Conservation (phyloP, 2,329 filamentous ascomycete genomes). For the Colletotrichum nymphaeae region DNA sequence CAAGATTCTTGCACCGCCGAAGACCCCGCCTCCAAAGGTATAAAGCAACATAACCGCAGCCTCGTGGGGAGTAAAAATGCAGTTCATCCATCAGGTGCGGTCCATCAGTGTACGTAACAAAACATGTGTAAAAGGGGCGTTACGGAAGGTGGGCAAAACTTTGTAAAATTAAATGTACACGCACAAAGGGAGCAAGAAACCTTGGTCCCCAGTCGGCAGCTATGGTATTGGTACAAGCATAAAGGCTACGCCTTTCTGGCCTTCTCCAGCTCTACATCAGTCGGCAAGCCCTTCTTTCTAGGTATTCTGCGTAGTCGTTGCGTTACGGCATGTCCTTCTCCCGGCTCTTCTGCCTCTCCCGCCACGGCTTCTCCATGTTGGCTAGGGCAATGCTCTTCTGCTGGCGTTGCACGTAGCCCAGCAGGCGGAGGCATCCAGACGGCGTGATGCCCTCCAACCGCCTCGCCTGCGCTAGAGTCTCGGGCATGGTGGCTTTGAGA, state of each 20-base stretch:
- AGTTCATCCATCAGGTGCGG: not conserved
- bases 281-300: not conserved
- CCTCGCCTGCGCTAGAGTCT: conserved; percentile 89
- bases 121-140: not conserved
- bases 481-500: conserved; percentile 77
- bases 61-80: not conserved
- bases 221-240: not conserved
- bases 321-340: not conserved
- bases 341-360: not conserved
- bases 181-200: not conserved
- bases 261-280: not conserved
- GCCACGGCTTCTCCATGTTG: not conserved
- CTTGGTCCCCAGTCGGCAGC: not conserved
- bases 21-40: not conserved
- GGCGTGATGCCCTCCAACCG: conserved; percentile 84
- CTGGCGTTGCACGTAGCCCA: conserved; percentile 67
- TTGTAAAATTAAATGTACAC: conserved; percentile 11
- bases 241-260: not conserved
- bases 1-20: conserved; percentile 73
- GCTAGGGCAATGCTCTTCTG: conserved; percentile 18
- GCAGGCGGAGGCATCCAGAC: conserved; percentile 67
- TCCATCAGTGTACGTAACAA: not conserved
- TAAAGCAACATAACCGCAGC: not conserved
- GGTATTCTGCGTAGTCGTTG: not conserved
- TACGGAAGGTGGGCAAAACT: not conserved